Base-by-base conservation (phyloP, 176 grass and related monocot genomes). In the Carex scoparia region DNA sequence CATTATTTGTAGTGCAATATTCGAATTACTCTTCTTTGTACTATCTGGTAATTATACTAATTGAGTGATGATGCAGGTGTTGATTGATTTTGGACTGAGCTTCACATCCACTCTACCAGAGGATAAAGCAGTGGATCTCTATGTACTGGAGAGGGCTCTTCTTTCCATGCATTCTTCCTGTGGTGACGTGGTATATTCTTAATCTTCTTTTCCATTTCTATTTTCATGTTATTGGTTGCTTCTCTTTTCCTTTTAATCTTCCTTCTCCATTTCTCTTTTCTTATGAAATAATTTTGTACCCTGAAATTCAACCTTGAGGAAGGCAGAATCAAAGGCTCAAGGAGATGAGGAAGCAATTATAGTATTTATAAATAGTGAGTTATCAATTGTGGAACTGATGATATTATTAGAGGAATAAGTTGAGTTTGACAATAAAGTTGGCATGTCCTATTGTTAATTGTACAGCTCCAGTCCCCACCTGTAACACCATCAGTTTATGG, bases 41-140 rank as follows among this genome's bases (percentile, higher is more conserved):
- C 35, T 69, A 67, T 23, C 7, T 76, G 5, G 31, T 81, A 42
- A 23, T 0, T 30, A 14, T 65, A 72, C 73, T 72, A 37, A 37
- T 37, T 37, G 4, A 54, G 10, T 76, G 49, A 16, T 77, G 73
- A 12, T 88, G 42, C 84, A 98, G 95, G 83, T 98, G 74, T 88
- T 98, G 84, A 98, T 98, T 86, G 95, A 98, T 87, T 98, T 98
- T 88, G 95, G 95, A 72, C 85, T 98, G 83, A 98, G 91, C 72
- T 93, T 98, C 85, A 98, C 83, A 81, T 98, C 93, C 86, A 88
- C 89, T 77, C 79, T 98, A 86, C 89, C 95, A 0, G 95, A 95
- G 88, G 95, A 95, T 86, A 98, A 98, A 89, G 93, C 92, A 33
- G 95, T 98, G 14, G 95, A 98, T 83, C 53, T 98, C 12, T 98